Evolutionary conservation across 495 filamentous ascomycete species (phyloP).

Genomic region (Letharia columbiana): DNA sequence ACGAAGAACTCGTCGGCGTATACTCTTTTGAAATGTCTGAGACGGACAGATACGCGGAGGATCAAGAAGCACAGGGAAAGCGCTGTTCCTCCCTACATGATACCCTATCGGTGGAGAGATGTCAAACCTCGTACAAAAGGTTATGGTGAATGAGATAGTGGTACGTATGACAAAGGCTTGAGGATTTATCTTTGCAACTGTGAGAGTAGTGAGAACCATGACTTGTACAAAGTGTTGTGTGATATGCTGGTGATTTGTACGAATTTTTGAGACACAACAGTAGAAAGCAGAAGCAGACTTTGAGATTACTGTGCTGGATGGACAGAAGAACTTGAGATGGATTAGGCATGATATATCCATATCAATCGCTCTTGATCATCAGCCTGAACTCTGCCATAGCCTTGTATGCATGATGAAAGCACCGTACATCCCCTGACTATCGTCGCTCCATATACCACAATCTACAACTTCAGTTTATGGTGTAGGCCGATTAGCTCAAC

Average conservation of each 20-base stretch:
- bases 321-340: not conserved
- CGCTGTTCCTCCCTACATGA: slow-evolving; percentile 19
- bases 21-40: slow-evolving; percentile 22
- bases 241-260: not conserved
- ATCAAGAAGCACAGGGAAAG: slow-evolving; percentile 24
- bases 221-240: not conserved
- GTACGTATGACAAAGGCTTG: not conserved
- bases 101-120: not conserved
- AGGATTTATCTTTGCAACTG: not conserved
- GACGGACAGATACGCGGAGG: slow-evolving; percentile 25
- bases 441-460: not conserved
- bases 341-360: not conserved
- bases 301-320: not conserved
- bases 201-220: not conserved
- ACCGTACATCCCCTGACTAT: not conserved
- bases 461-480: not conserved
- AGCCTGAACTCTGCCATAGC: not conserved
- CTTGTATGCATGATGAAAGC: not conserved
- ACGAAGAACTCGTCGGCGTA: slow-evolving; percentile 27
- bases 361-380: not conserved
- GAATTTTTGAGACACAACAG: not conserved
- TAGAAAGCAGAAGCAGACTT: not conserved
- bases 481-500: not conserved
- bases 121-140: not conserved
- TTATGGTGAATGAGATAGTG: not conserved